These are phyloP conservation scores for Harringtonia aguacate DNA, from an alignment of 2,329 filamentous ascomycete species.

Conservation along the genomic window DNA sequence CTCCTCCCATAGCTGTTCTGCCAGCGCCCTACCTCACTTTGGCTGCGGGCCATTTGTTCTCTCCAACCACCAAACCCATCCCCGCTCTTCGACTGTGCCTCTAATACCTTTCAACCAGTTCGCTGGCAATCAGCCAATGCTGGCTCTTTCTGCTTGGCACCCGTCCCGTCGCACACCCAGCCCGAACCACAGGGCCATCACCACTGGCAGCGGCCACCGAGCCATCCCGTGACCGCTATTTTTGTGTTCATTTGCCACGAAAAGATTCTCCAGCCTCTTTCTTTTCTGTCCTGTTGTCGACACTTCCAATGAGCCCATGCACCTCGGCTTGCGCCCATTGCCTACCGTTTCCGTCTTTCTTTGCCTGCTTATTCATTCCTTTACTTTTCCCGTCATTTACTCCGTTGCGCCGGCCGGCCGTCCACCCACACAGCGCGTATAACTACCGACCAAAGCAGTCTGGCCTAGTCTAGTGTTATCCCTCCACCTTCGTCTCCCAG, in stretches of 20 bases:
- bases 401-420: too few species aligned
- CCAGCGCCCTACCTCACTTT: too few species aligned
- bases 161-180: not conserved
- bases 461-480: too few species aligned
- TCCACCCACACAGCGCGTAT: too few species aligned
- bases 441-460: too few species aligned
- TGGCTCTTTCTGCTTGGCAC: not conserved
- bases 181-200: not conserved
- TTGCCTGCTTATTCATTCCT: too few species aligned
- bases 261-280: slow-evolving; percentile 2
- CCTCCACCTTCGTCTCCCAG: too few species aligned
- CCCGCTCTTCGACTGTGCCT: not conserved
- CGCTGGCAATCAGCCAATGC: slow-evolving; percentile 1
- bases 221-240: slow-evolving; percentile 6
- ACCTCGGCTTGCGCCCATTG: not conserved
- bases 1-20: too few species aligned
- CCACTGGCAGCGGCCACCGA: not conserved
- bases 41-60: not conserved
- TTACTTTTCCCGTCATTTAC: too few species aligned
- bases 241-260: slow-evolving; percentile 2
- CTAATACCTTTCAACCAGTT: too few species aligned
- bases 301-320: not conserved
- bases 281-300: not conserved
- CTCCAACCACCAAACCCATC: not conserved
- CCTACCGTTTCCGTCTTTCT: not conserved